Evolutionary conservation across 345 rosid species (phyloP), one percentile per base, ranked within the genome.

Genomic region (Populus alba): DNA sequence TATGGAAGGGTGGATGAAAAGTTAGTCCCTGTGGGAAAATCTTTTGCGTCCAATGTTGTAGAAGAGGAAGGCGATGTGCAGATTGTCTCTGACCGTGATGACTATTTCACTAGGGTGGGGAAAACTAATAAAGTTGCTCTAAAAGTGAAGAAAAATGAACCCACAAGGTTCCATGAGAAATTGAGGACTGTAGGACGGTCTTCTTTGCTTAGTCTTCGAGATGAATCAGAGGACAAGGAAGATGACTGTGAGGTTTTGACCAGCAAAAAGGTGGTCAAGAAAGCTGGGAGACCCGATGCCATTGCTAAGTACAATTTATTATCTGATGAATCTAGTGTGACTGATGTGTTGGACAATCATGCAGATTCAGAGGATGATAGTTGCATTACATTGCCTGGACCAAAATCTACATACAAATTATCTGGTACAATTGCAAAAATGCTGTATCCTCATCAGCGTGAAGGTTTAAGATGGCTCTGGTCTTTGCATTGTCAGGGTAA

Each of bases 401-500:
- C 75, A 39, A 86, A 77, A 18, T 87, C 77, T 57, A 83, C 89
- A 49, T 96, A 86, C 84, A 82, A 72, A 71, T 82, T 94, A 70
- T 91, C 87, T 0, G 84, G 88, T 15, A 87, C 81, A 80, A 82
- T 94, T 78, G 92, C 94, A 33, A 89, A 81, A 18, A 89, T 89
- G 87, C 78, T 96, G 83, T 96, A 84, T 85, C 89, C 89, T 22
- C 98, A 96, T 83, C 99, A 96, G 80, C 86, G 91, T 57, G 98
- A 94, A 71, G 98, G 99, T 71, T 78, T 94, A 79, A 91, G 80
- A 83, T 96, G 99, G 98, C 90, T 96, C 65, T 96, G 99, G 99
- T 89, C 97, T 61, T 86, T 96, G 82, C 98, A 94, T 75, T 90
- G 89, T 74, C 93, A 87, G 83, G 93, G 87, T 35, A 96, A 94